A percentile compares a stretch with the other conserved stretches of the same genome.
These are phyloP conservation scores for Rhodamnia argentea DNA, from an alignment of 345 rosid species.

Conservation along the genomic window DNA sequence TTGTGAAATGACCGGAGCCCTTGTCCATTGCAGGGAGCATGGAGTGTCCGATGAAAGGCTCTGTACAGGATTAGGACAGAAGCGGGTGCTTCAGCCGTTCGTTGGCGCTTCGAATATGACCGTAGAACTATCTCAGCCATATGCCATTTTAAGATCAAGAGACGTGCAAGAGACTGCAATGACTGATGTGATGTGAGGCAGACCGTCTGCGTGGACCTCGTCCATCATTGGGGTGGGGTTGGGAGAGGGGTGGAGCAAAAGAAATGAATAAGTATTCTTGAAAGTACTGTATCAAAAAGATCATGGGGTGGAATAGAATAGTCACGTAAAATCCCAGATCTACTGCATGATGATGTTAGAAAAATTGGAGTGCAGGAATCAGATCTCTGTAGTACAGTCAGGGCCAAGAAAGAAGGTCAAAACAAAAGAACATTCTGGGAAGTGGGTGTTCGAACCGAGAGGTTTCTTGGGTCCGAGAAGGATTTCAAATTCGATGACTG, in stretches of 20 bases:
- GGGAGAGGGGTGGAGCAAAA: background rate
- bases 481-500: background rate
- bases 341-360: background rate
- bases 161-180: background rate
- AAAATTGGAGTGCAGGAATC: background rate
- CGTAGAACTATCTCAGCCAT: background rate
- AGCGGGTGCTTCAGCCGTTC: background rate
- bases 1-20: background rate
- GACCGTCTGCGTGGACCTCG: background rate
- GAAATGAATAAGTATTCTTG: background rate
- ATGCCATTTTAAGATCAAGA: background rate
- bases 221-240: too few relatives aligned
- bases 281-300: background rate
- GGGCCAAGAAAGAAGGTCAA: background rate
- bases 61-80: background rate
- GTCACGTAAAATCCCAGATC: background rate
- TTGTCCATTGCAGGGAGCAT: background rate
- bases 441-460: background rate
- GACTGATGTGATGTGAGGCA: background rate
- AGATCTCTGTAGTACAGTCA: background rate
- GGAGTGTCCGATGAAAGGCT: background rate
- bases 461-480: background rate
- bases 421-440: background rate
- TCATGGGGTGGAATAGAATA: background rate
- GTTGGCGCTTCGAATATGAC: background rate